phyloP scores from a whole-genome alignment of 495 filamentous ascomycete species.

The Hypoxylon lenormandii region DNA sequence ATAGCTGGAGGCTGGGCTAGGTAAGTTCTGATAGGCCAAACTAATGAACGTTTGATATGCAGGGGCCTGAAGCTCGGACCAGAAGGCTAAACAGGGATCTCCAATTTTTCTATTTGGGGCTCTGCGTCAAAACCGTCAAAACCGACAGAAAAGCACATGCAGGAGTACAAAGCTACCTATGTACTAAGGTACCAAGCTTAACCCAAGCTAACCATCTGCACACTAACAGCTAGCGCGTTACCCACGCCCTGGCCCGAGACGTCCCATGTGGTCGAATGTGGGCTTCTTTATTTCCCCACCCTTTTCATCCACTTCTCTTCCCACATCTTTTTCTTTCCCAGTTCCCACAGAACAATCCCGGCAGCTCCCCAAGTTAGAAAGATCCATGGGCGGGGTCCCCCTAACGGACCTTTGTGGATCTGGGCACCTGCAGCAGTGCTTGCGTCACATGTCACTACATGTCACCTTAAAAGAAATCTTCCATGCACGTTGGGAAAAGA shows the following conservation, averaged over 20 bases:
- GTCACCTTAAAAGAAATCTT: constrained; percentile 29
- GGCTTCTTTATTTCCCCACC: constrained; percentile 30
- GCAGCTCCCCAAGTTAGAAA: constrained; percentile 41
- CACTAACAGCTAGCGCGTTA: constrained; percentile 19
- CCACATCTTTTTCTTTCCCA: background rate
- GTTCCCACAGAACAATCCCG: constrained; percentile 9
- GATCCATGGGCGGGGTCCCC: constrained; percentile 43
- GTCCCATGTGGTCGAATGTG: constrained; percentile 47
- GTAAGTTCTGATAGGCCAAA: constrained; percentile 30
- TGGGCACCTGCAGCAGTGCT: constrained; percentile 42
- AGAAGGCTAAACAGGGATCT: constrained; percentile 39
- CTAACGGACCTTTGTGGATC: constrained; percentile 34
- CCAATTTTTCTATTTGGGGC: constrained; percentile 49
- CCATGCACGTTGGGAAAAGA: constrained; percentile 26
- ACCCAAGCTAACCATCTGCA: background rate
- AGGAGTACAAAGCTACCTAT: constrained; percentile 21
- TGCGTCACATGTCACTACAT: constrained; percentile 49
- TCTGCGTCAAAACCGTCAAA: constrained; percentile 41
- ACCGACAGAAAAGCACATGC: constrained; percentile 25
- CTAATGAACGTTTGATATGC: constrained; percentile 44
- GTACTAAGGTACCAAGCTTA: background rate
- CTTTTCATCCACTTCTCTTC: background rate
- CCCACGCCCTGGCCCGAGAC: constrained; percentile 45
- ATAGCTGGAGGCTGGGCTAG: background rate
- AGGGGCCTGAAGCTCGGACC: constrained; percentile 41